Conservation (phyloP, 345 rosid genomes). For the Pelargonium nanum region DNA sequence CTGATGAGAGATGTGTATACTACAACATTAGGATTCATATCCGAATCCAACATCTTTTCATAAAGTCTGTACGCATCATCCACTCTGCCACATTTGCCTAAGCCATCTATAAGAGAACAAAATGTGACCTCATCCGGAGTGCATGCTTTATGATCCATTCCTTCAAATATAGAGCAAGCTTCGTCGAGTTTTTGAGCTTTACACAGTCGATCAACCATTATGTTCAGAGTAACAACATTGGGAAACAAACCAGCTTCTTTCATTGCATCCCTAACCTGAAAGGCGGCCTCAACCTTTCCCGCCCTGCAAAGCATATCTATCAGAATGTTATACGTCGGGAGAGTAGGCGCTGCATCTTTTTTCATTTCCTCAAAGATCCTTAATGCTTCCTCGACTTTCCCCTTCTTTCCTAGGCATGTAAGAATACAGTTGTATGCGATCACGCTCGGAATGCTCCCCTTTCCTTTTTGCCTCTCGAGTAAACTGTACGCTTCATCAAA, state of each 20-base stretch:
- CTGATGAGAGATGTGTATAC: slow-evolving; percentile 75
- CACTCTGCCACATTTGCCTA: slow-evolving; percentile 83
- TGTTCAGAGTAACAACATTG: slow-evolving; percentile 70
- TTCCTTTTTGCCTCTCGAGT: slow-evolving; percentile 73
- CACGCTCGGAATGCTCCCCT: slow-evolving; percentile 83
- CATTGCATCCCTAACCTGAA: slow-evolving; percentile 70
- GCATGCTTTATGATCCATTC: slow-evolving; percentile 67
- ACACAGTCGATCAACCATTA: slow-evolving; percentile 89
- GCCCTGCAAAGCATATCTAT: slow-evolving; percentile 77
- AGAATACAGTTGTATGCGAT: slow-evolving; percentile 84
- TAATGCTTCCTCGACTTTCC: slow-evolving; percentile 56
- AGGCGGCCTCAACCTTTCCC: slow-evolving; percentile 58
- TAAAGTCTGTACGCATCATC: slow-evolving; percentile 78
- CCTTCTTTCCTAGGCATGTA: slow-evolving; percentile 73
- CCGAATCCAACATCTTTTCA: slow-evolving; percentile 75
- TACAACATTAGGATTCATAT: slow-evolving; percentile 45
- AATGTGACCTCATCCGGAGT: slow-evolving; percentile 69
- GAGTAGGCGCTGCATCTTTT: slow-evolving; percentile 71
- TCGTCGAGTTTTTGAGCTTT: slow-evolving; percentile 79
- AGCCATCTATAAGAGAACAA: slow-evolving; percentile 84
- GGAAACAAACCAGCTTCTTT: slow-evolving; percentile 74
- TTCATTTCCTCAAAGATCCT: slow-evolving; percentile 73
- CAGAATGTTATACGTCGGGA: slow-evolving; percentile 62
- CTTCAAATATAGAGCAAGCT: slow-evolving; percentile 65
- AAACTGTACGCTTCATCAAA: slow-evolving; percentile 70